Base-by-base conservation (phyloP, 768 basidiomycete species). In the Candolleomyces efflorescens region DNA sequence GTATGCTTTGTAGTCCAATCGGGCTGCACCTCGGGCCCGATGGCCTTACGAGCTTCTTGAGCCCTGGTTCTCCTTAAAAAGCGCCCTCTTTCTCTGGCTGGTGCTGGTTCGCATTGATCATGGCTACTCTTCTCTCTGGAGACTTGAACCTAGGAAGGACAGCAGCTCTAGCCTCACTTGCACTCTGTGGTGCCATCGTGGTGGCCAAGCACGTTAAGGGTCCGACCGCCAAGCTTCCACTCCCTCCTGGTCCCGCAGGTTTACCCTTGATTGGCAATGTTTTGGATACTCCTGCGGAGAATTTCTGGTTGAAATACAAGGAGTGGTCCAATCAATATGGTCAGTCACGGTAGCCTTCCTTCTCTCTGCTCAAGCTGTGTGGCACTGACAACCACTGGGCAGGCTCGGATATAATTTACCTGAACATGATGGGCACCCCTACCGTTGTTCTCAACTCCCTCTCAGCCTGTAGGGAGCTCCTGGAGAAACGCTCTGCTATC, bases 211-310 rank as follows among this genome's bases (percentile, higher is more conserved):
- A 32, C 32, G 32, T 11, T 32, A 32, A 32, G 32, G 7, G 32
- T 32, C 11, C 32, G 32, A 32, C 32, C 11, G 32, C 11, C 32
- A 32, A 32, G 32, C 59, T 56, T 7, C 65, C 62, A n/a, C 56
- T 60, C 11, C 69, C 69, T 23, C 69, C 69, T 56, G 69, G 69
- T 22, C 69, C 69, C 5, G 57, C 55, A 36, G 61, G 62, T 4
- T 56, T 52, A 10, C 65, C 66, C 5, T 17, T 71, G 15, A 53
- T 71, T 9, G 67, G 68, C 12, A 69, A 64, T 46, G 37, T 62
- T 1, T 60, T 69, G 24, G 67, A 68, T 26, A 56, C 67, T 18
- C 66, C 67, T 10, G 53, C 0, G 69, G 59, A 38, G 20, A 52
- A 24, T 7, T 53, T 59, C 45, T 54, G 53, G 53, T 20, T 54